These are phyloP conservation scores for Halteria grandinella DNA, from an alignment of 73 alveolate genomes.

Conservation along the genomic window DNA sequence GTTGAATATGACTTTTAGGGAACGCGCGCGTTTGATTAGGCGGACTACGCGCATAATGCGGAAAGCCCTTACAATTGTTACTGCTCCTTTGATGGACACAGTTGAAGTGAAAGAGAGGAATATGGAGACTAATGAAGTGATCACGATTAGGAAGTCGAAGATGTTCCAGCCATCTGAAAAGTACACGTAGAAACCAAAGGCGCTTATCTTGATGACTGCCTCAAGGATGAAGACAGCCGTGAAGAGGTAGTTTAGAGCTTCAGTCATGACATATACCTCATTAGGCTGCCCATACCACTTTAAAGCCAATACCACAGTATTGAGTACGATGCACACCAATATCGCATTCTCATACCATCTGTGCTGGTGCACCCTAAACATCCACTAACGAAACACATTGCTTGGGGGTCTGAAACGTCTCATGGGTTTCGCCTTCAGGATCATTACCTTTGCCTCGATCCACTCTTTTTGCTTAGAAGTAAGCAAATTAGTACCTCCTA, in stretches of 20 bases:
- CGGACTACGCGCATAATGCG: slow-evolving; percentile 58
- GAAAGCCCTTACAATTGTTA: slow-evolving; percentile 49
- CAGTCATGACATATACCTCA: background rate
- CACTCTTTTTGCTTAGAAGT: slow-evolving; percentile 43
- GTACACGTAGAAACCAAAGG: slow-evolving; percentile 48
- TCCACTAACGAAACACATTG: background rate
- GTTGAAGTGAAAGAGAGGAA: background rate
- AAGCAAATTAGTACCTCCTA: slow-evolving; percentile 38
- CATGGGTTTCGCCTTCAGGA: slow-evolving; percentile 20
- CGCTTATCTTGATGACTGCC: slow-evolving; percentile 70
- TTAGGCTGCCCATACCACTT: slow-evolving; percentile 28
- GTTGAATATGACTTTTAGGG: slow-evolving; percentile 22
- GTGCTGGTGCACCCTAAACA: background rate
- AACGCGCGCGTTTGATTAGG: slow-evolving; percentile 33
- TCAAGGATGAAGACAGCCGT: slow-evolving; percentile 63
- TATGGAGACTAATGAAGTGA: slow-evolving; percentile 24
- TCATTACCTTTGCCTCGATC: slow-evolving; percentile 28
- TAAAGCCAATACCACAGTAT: slow-evolving; percentile 40
- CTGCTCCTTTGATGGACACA: slow-evolving; percentile 20
- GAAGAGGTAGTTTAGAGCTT: slow-evolving; percentile 12
- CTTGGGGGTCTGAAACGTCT: background rate
- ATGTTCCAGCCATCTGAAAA: slow-evolving; percentile 61
- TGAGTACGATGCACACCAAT: slow-evolving; percentile 16
- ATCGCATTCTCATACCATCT: background rate
- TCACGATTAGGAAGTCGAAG: slow-evolving; percentile 57